Conservation (phyloP, 495 filamentous ascomycete species). For the Alectoria sarmentosa region DNA sequence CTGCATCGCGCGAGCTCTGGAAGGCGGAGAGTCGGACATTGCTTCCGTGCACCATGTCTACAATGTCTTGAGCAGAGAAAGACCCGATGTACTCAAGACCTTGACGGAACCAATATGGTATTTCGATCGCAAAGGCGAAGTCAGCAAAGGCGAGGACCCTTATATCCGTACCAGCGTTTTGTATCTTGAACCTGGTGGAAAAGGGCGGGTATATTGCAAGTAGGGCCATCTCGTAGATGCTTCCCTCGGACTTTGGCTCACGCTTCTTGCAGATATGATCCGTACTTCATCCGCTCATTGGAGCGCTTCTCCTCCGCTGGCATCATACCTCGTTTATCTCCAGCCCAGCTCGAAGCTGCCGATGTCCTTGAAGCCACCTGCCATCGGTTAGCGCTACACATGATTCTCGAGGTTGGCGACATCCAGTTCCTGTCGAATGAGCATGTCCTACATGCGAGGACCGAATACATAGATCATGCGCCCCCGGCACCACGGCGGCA, state of each 20-base stretch:
- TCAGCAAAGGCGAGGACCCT: constrained; percentile 61
- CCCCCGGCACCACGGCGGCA: constrained; percentile 58
- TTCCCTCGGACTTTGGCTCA: background rate
- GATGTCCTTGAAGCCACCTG: constrained; percentile 62
- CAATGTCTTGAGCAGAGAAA: constrained; percentile 66
- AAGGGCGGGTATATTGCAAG: constrained; percentile 50
- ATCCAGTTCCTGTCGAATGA: constrained; percentile 69
- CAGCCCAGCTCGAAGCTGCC: constrained; percentile 56
- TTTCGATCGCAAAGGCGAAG: constrained; percentile 91
- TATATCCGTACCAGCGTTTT: constrained; percentile 69
- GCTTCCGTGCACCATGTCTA: constrained; percentile 74
- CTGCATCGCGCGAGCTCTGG: constrained; percentile 68
- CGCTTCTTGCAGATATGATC: constrained; percentile 55
- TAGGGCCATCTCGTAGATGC: constrained; percentile 20
- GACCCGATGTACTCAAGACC: constrained; percentile 70
- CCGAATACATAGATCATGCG: constrained; percentile 58
- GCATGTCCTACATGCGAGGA: constrained; percentile 64
- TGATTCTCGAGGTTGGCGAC: constrained; percentile 72
- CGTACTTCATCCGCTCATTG: constrained; percentile 67
- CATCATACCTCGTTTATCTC: constrained; percentile 58
- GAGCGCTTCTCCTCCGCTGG: constrained; percentile 58
- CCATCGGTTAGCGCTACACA: constrained; percentile 58
- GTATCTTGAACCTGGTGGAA: constrained; percentile 48
- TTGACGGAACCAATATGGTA: constrained; percentile 80
- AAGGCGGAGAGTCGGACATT: constrained; percentile 82